Evolutionary conservation across 2,329 filamentous ascomycete genomes (phyloP), one percentile per base, ranked within the genome.

Genomic region (Lachnellula subtilissima): DNA sequence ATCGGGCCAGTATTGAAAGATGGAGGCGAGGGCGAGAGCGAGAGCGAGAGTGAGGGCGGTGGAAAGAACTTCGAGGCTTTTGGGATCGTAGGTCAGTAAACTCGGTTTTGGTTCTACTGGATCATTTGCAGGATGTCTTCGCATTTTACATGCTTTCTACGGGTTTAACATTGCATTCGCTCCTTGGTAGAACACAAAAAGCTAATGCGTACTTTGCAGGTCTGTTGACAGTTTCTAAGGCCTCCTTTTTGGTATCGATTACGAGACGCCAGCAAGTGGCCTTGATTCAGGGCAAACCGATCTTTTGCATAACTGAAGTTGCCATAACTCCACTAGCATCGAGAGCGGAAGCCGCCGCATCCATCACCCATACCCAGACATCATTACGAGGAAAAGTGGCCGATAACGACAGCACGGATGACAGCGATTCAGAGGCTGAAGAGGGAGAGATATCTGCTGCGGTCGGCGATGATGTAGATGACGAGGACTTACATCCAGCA

Each of bases 241-340:
- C 86, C 28, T 89, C 85, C 61, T 97, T 93, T 72, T 81, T 99
- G 6, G 82, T 99, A 56, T 87, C 90, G 11, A 95, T 99, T 66
- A 91, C 87, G 22, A 83, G 85, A 56, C 88, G 93, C 48, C 83
- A 95, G 67, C 89, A 96, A 71, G 91, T 97, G 50, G 94, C 94
- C 3, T 87, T 92, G 61, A 85, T 97, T 50, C 85, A 86, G 61
- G 91, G 90, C 5, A 86, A 83, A 54, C 87, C 92, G 0, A 78
- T 97, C 54, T 99, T 95, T 71, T 86, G 91, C 40, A 84, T 97
- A 57, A 94, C 88, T 45, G 90, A 95, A 64, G 89, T 97, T 35
- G 87, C 91, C 6, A 76, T 97, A n/a, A 96, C 96, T 5, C 94
- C 94, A 0, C 85, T 94, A 52, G 83, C 86, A 2, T 93, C 88